A percentile compares a stretch with the other conserved stretches of the same genome.
Conservation (phyloP, 331 rosid genomes). For the Spiraea crenata region DNA sequence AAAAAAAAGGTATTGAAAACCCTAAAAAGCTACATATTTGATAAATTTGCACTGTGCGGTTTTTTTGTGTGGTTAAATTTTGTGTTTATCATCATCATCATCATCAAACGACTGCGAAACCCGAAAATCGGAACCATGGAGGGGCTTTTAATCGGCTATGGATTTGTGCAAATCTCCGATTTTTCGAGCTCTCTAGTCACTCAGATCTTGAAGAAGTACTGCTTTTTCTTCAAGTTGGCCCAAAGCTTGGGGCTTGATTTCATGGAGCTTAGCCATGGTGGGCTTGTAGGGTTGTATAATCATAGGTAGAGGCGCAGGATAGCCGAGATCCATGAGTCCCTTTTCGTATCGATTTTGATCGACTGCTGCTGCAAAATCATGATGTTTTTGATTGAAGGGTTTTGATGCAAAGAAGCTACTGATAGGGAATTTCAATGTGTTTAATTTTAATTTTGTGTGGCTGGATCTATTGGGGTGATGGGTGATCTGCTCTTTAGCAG, state of each 20-base stretch:
- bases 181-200: constrained; percentile 16
- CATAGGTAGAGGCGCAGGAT: not conserved
- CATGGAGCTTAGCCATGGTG: not conserved
- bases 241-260: not conserved
- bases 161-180: constrained; percentile 8
- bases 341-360: constrained; percentile 8
- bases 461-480: constrained; percentile 28
- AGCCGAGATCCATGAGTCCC: constrained; percentile 6
- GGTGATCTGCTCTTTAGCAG: constrained; percentile 18
- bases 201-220: constrained; percentile 26
- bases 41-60: constrained; percentile 24
- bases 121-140: constrained; percentile 2
- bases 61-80: constrained; percentile 30
- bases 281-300: constrained; percentile 22
- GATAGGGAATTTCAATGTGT: not conserved
- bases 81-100: constrained; percentile 7
- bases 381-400: constrained; percentile 2
- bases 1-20: constrained; percentile 35
- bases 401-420: not conserved
- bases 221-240: not conserved
- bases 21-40: constrained; percentile 43
- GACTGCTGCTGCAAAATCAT: not conserved
- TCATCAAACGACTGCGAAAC: constrained; percentile 16
- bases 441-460: constrained; percentile 17
- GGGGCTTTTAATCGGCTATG: constrained; percentile 1